These are phyloP conservation scores for Globisporangium iwayamae DNA, from an alignment of 352 stramenopile species.

Conservation along the genomic window DNA sequence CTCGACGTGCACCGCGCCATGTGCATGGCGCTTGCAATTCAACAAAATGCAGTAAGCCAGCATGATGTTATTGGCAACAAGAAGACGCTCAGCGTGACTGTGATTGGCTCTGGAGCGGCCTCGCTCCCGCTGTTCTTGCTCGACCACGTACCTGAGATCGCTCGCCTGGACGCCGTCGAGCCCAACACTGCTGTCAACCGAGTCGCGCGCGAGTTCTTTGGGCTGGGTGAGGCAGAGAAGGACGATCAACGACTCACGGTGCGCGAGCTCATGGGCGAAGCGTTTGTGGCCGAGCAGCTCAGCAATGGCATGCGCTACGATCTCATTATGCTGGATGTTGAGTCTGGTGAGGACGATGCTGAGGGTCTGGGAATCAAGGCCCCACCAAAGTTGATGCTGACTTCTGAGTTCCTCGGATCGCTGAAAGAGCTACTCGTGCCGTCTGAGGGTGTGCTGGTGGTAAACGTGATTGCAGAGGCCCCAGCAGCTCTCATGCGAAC, in stretches of 20 bases:
- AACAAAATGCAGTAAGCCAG: neutral
- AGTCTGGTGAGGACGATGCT: constrained; percentile 32
- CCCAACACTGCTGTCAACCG: constrained; percentile 41
- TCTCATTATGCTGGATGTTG: constrained; percentile 62
- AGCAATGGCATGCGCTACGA: constrained; percentile 23
- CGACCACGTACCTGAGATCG: constrained; percentile 28
- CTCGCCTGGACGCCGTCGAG: constrained; percentile 53
- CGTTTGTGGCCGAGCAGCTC: constrained; percentile 29
- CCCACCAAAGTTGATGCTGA: constrained; percentile 40
- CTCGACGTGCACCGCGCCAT: constrained; percentile 73
- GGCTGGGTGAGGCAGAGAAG: constrained; percentile 24
- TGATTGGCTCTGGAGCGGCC: constrained; percentile 58
- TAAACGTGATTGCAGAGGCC: constrained; percentile 62
- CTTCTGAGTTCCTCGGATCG: constrained; percentile 27
- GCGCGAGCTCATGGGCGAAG: constrained; percentile 40
- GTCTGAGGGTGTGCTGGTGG: constrained; percentile 29
- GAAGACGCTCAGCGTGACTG: constrained; percentile 21
- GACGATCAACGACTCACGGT: constrained; percentile 25
- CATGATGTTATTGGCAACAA: neutral
- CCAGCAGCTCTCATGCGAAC: constrained; percentile 24
- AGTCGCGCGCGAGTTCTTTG: constrained; percentile 45
- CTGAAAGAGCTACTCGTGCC: constrained; percentile 26
- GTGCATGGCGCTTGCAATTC: constrained; percentile 35
- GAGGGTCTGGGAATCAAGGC: constrained; percentile 30
- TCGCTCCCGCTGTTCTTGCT: constrained; percentile 57